These are phyloP conservation scores for Debaryomycetaceae sp. DNA, from an alignment of 1,139 yeast species.

Conservation along the genomic window DNA sequence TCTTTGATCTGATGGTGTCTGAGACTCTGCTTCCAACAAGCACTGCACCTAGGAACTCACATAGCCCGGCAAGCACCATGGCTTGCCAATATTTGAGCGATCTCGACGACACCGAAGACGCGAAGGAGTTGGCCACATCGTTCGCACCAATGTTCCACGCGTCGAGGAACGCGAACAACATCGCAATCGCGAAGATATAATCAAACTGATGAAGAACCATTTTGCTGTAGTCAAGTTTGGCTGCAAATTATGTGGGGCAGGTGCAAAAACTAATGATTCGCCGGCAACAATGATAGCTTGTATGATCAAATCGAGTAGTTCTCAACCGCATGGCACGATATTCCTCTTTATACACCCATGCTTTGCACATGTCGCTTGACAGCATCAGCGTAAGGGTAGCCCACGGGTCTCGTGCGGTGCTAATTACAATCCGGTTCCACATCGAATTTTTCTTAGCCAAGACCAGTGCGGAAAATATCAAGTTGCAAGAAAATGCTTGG, in stretches of 20 bases:
- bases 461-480: too few species aligned
- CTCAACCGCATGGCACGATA: too few species aligned
- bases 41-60: conserved; percentile 74
- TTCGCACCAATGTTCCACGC: conserved; percentile 86
- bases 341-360: too few species aligned
- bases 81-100: conserved; percentile 73
- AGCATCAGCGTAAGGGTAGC: too few species aligned
- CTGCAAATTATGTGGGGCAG: not conserved
- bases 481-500: too few species aligned
- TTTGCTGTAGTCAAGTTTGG: conserved; percentile 1
- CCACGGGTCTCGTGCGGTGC: too few species aligned
- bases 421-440: too few species aligned
- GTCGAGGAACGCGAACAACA: conserved; percentile 71
- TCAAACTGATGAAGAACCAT: conserved; percentile 53
- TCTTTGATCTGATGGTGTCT: conserved; percentile 62
- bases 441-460: too few species aligned
- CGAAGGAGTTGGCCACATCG: conserved; percentile 78
- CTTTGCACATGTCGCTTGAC: too few species aligned
- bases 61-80: conserved; percentile 60
- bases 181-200: conserved; percentile 61
- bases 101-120: conserved; percentile 68
- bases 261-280: too few species aligned
- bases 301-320: too few species aligned
- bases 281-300: too few species aligned
- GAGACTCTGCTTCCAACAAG: conserved; percentile 68